These are phyloP conservation scores for Tetradesmus lagerheimii DNA, from an alignment of 139 green algal genomes.

Conservation along the genomic window DNA sequence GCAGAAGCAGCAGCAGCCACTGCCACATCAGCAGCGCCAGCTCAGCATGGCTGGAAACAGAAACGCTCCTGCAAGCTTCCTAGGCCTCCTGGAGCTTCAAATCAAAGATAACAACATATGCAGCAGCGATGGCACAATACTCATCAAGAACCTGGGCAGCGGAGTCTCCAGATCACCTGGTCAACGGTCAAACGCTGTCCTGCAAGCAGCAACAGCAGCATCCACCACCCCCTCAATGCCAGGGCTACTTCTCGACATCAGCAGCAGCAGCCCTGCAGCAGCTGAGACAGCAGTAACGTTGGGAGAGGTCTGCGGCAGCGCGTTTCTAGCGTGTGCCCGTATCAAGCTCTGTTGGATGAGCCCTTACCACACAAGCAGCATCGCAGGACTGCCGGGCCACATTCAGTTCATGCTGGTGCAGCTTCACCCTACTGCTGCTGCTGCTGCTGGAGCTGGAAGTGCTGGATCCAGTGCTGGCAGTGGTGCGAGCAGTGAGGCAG, in stretches of 20 bases:
- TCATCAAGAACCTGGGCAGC: neutral
- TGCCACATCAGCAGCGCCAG: neutral
- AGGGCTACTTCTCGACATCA: neutral
- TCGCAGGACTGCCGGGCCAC: constrained; percentile 7
- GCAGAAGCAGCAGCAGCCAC: constrained; percentile 16
- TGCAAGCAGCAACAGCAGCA: neutral
- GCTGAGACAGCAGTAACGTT: neutral
- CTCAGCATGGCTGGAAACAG: neutral
- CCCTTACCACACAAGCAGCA: neutral
- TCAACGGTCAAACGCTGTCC: neutral
- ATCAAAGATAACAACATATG: neutral
- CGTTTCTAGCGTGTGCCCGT: constrained; percentile 3
- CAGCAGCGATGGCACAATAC: neutral
- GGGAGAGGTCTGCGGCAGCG: neutral
- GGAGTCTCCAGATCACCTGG: neutral
- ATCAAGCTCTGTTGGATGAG: constrained; percentile 44
- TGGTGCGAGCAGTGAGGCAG: neutral
- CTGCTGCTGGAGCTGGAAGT: neutral
- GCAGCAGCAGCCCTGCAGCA: neutral
- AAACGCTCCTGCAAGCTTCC: neutral
- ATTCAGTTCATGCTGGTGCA: constrained; percentile 45
- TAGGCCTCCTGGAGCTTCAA: neutral
- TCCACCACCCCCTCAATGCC: no score
- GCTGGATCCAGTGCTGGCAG: neutral
- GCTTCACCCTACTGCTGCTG: neutral